Percentiles rank a stretch among this genome's conserved stretches.
phyloP scores from a whole-genome alignment of 2,329 filamentous ascomycete genomes.

The Fusarium praegraminearum region DNA sequence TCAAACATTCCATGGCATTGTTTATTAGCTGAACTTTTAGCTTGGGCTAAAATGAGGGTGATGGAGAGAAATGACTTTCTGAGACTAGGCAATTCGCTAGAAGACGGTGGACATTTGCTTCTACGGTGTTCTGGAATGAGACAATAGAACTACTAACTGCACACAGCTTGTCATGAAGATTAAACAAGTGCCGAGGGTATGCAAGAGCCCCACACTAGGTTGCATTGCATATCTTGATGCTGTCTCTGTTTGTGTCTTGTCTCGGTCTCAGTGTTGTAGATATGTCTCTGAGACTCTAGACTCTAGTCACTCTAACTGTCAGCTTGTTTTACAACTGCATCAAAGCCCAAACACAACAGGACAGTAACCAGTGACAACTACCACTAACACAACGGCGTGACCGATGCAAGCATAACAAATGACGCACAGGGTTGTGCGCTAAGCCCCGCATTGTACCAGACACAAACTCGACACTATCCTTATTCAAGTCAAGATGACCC shows the following conservation, averaged over 20 bases:
- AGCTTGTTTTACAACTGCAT: not conserved
- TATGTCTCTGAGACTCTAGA: not conserved
- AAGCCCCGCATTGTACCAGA: slow-evolving; percentile 8
- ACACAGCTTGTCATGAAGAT: not conserved
- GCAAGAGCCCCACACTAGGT: not conserved
- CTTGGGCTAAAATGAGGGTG: not conserved
- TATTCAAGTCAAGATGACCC: not conserved
- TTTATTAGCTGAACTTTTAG: not conserved
- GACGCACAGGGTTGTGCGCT: slow-evolving; percentile 13
- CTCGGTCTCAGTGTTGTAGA: not conserved
- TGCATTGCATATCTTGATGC: not conserved
- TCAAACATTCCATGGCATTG: slow-evolving; percentile 10
- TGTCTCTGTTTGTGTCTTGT: not conserved
- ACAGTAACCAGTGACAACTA: not conserved
- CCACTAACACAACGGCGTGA: not conserved
- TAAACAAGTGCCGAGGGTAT: not conserved
- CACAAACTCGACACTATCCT: slow-evolving; percentile 1
- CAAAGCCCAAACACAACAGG: not conserved
- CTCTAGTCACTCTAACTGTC: no score
- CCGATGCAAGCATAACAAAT: slow-evolving; percentile 12
- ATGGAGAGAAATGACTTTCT: not conserved
- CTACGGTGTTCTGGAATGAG: slow-evolving; percentile 5
- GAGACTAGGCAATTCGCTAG: slow-evolving; percentile 3
- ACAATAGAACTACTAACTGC: not conserved
- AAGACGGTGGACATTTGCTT: not conserved